Evolutionary conservation across 73 alveolate genomes (phyloP).

Genomic region (Effrenium voratum): DNA sequence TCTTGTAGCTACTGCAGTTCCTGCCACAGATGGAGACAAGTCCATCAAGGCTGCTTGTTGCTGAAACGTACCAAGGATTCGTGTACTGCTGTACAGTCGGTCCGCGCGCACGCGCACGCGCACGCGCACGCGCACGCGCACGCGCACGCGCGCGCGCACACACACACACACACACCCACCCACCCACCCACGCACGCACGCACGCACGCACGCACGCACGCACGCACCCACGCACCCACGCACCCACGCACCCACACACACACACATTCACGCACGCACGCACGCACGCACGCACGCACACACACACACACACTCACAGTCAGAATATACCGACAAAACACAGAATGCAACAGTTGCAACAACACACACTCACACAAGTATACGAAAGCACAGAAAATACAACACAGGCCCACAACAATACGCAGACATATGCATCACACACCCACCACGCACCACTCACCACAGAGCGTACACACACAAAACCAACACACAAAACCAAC

Average conservation of each 20-base stretch:
- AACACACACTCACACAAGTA: neutral
- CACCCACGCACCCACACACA: constrained; percentile 41
- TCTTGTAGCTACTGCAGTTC: too few species aligned
- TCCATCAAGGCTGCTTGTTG: too few species aligned
- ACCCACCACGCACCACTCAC: neutral
- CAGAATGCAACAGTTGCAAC: neutral
- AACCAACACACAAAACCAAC: neutral
- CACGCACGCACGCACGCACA: constrained; percentile 25
- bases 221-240: constrained; percentile 45
- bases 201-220: constrained; percentile 46
- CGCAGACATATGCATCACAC: neutral
- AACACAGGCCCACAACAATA: neutral
- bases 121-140: neutral
- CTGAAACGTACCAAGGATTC: too few species aligned
- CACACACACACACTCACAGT: constrained; percentile 25
- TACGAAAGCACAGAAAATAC: neutral
- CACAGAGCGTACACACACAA: too few species aligned
- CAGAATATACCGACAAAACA: neutral
- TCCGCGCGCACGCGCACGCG: too few species aligned
- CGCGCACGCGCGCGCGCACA: constrained; percentile 1
- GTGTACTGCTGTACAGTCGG: too few species aligned
- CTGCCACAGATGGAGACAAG: too few species aligned
- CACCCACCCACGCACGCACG: constrained; percentile 19
- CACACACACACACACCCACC: constrained; percentile 9
- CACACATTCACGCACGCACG: constrained; percentile 11